phyloP scores from a whole-genome alignment of 2,329 filamentous ascomycete genomes.

The Talaromyces sp. region DNA sequence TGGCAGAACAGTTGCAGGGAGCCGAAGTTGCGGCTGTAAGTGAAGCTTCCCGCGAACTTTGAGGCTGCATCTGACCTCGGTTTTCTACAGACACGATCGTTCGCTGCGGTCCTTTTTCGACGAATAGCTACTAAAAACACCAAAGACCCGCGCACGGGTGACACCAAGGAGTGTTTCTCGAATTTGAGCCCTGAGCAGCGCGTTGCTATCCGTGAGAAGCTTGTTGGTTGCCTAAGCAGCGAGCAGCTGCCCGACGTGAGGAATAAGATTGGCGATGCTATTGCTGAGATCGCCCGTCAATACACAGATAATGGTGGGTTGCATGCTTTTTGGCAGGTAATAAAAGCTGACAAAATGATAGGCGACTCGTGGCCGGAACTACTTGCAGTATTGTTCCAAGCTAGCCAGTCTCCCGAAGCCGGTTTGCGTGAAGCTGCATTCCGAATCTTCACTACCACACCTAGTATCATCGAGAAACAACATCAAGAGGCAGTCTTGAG shows the following conservation, averaged over 20 bases:
- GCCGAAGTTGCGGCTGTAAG: slow-evolving; percentile 71
- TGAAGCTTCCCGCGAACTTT: slow-evolving; percentile 17
- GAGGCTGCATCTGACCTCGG: background rate
- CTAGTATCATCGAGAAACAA: slow-evolving; percentile 91
- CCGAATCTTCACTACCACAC: slow-evolving; percentile 91
- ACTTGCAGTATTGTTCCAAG: slow-evolving; percentile 77
- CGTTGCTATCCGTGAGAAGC: slow-evolving; percentile 74
- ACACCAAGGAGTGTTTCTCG: slow-evolving; percentile 79
- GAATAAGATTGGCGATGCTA: slow-evolving; percentile 96
- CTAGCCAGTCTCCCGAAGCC: slow-evolving; percentile 80
- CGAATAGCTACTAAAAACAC: slow-evolving; percentile 85
- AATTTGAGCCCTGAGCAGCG: slow-evolving; percentile 72
- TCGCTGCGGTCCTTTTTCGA: slow-evolving; percentile 89
- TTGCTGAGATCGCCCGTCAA: slow-evolving; percentile 91
- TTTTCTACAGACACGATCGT: slow-evolving; percentile 70
- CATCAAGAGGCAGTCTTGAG: slow-evolving; percentile 86
- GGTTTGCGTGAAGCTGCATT: slow-evolving; percentile 89
- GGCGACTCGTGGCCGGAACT: slow-evolving; percentile 87
- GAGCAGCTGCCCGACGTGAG: slow-evolving; percentile 73
- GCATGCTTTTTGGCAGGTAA: background rate
- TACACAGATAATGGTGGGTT: slow-evolving; percentile 84
- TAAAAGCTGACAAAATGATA: slow-evolving; percentile 37
- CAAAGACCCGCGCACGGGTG: slow-evolving; percentile 66
- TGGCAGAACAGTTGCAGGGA: slow-evolving; percentile 85
- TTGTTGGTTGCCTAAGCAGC: slow-evolving; percentile 70